These are phyloP conservation scores for Linnemannia hyalina DNA, from an alignment of 192 early-diverging fungal genomes.

Conservation along the genomic window DNA sequence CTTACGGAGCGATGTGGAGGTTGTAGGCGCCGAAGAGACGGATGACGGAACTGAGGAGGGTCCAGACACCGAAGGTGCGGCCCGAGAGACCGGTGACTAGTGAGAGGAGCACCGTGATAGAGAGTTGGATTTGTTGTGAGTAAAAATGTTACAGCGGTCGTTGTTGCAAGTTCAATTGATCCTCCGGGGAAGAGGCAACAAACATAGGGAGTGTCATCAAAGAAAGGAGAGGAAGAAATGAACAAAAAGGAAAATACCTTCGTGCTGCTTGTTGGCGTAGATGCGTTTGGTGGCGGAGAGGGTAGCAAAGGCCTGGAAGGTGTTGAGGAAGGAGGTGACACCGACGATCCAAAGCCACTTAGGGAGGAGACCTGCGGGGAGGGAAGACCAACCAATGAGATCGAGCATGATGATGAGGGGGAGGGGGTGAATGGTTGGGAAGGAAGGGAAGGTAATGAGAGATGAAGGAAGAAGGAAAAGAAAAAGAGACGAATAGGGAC, in stretches of 20 bases:
- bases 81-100: constrained; percentile 85
- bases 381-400: constrained; percentile 55
- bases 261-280: constrained; percentile 74
- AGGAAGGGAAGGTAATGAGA: background rate
- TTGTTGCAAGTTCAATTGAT: too few relatives aligned
- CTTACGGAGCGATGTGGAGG: constrained; percentile 77
- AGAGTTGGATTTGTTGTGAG: background rate
- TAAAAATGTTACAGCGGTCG: too few relatives aligned
- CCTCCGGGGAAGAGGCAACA: too few relatives aligned
- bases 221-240: background rate
- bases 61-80: constrained; percentile 92
- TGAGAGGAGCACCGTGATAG: background rate
- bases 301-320: constrained; percentile 85
- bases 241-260: constrained; percentile 59
- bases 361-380: constrained; percentile 70
- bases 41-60: constrained; percentile 82
- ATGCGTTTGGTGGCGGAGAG: constrained; percentile 81
- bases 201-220: background rate
- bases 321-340: constrained; percentile 85
- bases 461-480: background rate
- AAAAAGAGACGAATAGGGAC: constrained; percentile 2
- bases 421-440: background rate
- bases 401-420: constrained; percentile 34
- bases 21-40: constrained; percentile 91
- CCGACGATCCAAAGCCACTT: constrained; percentile 84